Conservation (phyloP, 2,329 filamentous ascomycete species). For the Cladosporium phlei region DNA sequence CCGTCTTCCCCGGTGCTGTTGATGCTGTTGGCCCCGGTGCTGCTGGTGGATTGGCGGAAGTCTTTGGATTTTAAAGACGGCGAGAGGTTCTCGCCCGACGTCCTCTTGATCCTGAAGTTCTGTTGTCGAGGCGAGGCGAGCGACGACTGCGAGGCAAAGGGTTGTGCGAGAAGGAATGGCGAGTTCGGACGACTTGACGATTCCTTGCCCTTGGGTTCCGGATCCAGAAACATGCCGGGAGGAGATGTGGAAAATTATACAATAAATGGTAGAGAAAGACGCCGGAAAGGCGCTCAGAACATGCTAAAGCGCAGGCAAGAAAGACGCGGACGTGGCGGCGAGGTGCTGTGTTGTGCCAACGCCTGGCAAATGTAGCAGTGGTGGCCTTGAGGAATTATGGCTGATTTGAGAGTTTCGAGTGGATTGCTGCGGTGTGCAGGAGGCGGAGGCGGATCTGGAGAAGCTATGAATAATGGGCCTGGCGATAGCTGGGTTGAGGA, state of each 20-base stretch:
- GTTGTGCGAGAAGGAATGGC: no score
- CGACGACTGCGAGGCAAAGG: conserved; percentile 22
- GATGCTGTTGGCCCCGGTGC: no score
- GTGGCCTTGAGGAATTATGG: conserved; percentile 14
- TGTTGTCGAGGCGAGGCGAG: conserved; percentile 21
- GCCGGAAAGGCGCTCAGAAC: conserved; percentile 16
- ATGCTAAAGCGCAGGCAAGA: conserved; percentile 19
- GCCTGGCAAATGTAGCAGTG: no score
- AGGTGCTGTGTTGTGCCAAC: no score
- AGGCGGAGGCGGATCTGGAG: conserved; percentile 9
- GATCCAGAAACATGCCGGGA: conserved; percentile 31
- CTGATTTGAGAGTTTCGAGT: no score
- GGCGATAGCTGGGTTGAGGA: conserved; percentile 5
- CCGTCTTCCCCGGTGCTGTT: conserved; percentile 8
- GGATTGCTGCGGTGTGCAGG: no score
- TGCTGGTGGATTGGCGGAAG: conserved; percentile 8
- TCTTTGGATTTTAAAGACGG: conserved; percentile 22
- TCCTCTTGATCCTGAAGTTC: conserved; percentile 18
- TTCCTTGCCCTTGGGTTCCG: conserved; percentile 23
- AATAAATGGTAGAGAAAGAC: not conserved
- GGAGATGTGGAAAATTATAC: conserved; percentile 9
- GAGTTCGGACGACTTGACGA: conserved; percentile 12
- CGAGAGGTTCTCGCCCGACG: conserved; percentile 26
- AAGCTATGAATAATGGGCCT: no score
- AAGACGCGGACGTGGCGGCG: no score